Evolutionary conservation across 2,329 filamentous ascomycete genomes (phyloP).

Genomic region (Corinectria fuckeliana): DNA sequence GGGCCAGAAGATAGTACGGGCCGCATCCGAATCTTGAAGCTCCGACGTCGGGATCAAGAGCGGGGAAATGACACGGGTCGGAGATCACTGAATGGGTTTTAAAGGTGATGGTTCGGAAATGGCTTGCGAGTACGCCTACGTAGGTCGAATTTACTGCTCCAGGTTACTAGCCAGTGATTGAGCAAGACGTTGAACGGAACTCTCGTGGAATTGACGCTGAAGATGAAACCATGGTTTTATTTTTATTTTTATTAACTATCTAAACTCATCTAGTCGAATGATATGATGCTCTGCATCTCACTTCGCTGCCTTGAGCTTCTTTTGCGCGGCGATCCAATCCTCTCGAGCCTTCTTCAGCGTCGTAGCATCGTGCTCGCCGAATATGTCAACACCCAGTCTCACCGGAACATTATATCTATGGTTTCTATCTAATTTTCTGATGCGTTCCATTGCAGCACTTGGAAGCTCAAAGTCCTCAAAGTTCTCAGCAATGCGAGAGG

Average conservation of each 20-base stretch:
- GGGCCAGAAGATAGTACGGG: neutral
- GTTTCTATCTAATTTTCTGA: constrained; percentile 16
- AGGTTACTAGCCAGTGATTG: neutral
- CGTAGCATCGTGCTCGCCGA: constrained; percentile 17
- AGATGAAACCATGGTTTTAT: neutral
- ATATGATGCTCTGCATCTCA: neutral
- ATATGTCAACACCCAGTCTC: constrained; percentile 19
- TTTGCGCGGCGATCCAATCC: constrained; percentile 21
- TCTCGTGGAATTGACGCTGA: neutral
- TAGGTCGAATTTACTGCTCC: neutral
- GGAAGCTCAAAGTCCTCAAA: constrained; percentile 39
- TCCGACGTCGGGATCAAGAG: neutral
- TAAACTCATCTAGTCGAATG: neutral
- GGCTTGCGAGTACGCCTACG: neutral
- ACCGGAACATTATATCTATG: constrained; percentile 21
- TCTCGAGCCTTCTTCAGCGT: constrained; percentile 10
- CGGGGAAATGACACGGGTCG: neutral
- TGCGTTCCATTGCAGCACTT: neutral
- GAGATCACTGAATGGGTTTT: neutral
- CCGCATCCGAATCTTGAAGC: neutral
- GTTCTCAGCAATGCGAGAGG: constrained; percentile 56
- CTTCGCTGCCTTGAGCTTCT: constrained; percentile 6
- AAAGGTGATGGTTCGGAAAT: neutral
- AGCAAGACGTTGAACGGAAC: neutral
- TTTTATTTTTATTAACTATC: neutral